Evolutionary conservation across 257 asterid species (phyloP).

Genomic region (Scutellaria galericulata): DNA sequence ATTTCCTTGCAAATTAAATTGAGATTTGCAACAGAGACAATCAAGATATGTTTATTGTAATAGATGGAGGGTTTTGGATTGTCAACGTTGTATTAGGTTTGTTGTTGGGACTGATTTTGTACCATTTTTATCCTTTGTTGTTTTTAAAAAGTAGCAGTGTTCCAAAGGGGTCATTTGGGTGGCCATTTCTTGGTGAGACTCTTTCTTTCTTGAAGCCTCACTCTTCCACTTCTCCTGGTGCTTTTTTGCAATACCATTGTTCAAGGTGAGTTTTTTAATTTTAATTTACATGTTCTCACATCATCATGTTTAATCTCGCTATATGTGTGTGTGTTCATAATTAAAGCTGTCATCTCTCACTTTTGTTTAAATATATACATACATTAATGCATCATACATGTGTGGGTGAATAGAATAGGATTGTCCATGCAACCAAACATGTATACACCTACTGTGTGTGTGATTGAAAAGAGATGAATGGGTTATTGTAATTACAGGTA

Average conservation of each 20-base stretch:
- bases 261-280: conserved; percentile 48
- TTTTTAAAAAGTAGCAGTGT: conserved; percentile 39
- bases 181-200: conserved; percentile 82
- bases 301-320: not conserved
- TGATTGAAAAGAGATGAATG: not conserved
- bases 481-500: conserved; percentile 41
- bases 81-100: conserved; percentile 30
- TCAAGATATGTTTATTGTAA: conserved; percentile 24
- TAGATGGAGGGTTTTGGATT: conserved; percentile 33
- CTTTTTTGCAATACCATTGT: conserved; percentile 64
- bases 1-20: not conserved
- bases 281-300: conserved; percentile 6
- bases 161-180: conserved; percentile 72
- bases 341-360: conserved; percentile 33
- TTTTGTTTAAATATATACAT: not conserved
- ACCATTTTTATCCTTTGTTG: conserved; percentile 73
- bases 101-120: conserved; percentile 45
- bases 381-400: not conserved
- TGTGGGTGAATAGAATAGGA: not conserved
- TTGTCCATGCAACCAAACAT: too few species aligned
- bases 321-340: not conserved
- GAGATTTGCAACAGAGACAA: not conserved
- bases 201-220: conserved; percentile 72
- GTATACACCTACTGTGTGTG: too few species aligned
- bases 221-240: conserved; percentile 65